phyloP scores from a whole-genome alignment of 257 asterid genomes.

The Mentha longifolia region DNA sequence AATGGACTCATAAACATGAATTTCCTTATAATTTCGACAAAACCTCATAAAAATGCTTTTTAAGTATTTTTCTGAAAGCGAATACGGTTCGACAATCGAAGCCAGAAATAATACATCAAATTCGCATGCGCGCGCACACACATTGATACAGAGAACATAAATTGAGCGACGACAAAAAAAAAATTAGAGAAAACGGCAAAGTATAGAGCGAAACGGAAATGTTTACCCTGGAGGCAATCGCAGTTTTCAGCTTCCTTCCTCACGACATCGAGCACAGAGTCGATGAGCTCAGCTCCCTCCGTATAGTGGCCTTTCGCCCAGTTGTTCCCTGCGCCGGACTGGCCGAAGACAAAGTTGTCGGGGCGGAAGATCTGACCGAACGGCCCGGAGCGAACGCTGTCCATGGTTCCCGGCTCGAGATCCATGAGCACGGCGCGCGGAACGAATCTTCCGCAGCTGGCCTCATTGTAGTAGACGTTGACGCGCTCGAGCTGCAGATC shows the following conservation, averaged over 20 bases:
- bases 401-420: slow-evolving; percentile 64
- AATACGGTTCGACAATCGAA: background rate
- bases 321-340: slow-evolving; percentile 59
- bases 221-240: slow-evolving; percentile 56
- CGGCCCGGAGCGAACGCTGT: slow-evolving; percentile 58
- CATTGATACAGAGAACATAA: background rate
- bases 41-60: background rate
- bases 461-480: slow-evolving; percentile 59
- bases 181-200: background rate
- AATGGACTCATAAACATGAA: background rate
- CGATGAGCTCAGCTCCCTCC: slow-evolving; percentile 58
- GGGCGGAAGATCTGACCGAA: slow-evolving; percentile 60
- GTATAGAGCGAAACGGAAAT: background rate
- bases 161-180: background rate
- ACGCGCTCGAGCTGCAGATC: slow-evolving; percentile 60
- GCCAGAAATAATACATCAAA: background rate
- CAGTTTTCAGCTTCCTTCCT: slow-evolving; percentile 62
- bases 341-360: slow-evolving; percentile 58
- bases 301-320: slow-evolving; percentile 64
- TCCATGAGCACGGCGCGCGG: slow-evolving; percentile 64
- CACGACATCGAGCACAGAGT: slow-evolving; percentile 59
- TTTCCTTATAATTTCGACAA: background rate
- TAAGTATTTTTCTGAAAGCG: background rate
- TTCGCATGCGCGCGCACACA: background rate
- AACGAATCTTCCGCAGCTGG: slow-evolving; percentile 55